Percentiles rank a stretch among this genome's conserved stretches.
These are phyloP conservation scores for Fragaria vesca DNA, from an alignment of 306 rosid species.

Conservation along the genomic window DNA sequence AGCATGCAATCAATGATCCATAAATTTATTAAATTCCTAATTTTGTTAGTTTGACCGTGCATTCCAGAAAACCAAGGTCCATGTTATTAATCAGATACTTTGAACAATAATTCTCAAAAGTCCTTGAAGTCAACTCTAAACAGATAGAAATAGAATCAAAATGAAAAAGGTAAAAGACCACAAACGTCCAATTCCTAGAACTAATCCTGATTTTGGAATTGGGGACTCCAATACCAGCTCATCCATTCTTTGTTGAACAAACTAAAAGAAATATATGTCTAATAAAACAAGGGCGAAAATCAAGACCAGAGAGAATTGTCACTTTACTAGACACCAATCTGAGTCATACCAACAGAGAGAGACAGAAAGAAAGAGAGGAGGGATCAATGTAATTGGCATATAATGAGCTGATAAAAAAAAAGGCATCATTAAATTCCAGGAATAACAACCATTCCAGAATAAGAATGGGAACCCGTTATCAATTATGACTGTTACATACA, in stretches of 20 bases:
- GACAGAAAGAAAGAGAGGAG: conserved; percentile 2
- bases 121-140: background rate
- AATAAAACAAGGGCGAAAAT: background rate
- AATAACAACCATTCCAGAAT: conserved; percentile 22
- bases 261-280: background rate
- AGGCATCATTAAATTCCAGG: conserved; percentile 32
- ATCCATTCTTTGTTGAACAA: background rate
- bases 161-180: background rate
- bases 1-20: background rate
- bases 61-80: background rate
- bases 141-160: background rate
- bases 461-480: conserved; percentile 32
- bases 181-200: conserved; percentile 14
- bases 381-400: conserved; percentile 31
- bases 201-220: background rate
- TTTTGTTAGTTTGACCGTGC: background rate
- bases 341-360: background rate
- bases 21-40: background rate
- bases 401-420: conserved; percentile 30
- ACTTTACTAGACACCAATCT: conserved; percentile 14
- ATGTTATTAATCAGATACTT: background rate
- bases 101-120: background rate
- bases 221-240: background rate
- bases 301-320: conserved; percentile 5
- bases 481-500: conserved; percentile 23